Evolutionary conservation across 495 filamentous ascomycete genomes (phyloP).

Genomic region (Penicillium steckii): DNA sequence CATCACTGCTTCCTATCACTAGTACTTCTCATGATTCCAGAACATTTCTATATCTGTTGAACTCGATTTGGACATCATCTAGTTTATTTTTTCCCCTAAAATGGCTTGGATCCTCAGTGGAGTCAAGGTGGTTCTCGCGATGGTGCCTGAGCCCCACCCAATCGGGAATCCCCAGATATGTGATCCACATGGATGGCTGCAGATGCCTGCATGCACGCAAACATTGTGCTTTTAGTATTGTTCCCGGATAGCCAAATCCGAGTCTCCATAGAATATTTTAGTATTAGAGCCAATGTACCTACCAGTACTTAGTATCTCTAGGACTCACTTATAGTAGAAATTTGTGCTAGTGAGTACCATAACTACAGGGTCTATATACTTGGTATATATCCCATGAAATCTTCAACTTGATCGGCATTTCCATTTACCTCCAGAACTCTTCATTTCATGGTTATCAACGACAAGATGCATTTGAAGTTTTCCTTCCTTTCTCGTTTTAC

Average conservation of each 20-base stretch:
- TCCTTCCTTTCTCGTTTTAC: neutral
- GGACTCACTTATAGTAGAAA: neutral
- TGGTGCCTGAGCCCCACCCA: neutral
- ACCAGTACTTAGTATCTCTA: neutral
- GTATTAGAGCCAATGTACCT: neutral
- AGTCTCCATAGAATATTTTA: neutral
- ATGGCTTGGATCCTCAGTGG: neutral
- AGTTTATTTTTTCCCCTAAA: neutral
- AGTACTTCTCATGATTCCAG: too few relatives aligned
- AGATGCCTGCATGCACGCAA: constrained; percentile 16
- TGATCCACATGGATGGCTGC: constrained; percentile 8
- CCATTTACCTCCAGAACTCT: neutral
- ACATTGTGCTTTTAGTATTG: constrained; percentile 21
- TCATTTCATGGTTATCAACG: neutral
- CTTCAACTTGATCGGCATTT: neutral
- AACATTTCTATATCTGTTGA: too few relatives aligned
- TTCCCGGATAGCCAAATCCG: constrained; percentile 3
- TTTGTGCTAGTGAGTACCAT: too few relatives aligned
- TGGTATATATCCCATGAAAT: constrained; percentile 11
- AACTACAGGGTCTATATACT: constrained; percentile 1
- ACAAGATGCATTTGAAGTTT: constrained; percentile 14
- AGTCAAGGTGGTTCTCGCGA: constrained; percentile 6
- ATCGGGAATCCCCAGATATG: neutral
- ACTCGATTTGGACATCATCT: neutral
- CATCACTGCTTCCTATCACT: too few relatives aligned